Evolutionary conservation across 371 early-diverging fungal genomes (phyloP), one percentile per base, ranked within the genome.

Genomic region (Circinella umbellata): DNA sequence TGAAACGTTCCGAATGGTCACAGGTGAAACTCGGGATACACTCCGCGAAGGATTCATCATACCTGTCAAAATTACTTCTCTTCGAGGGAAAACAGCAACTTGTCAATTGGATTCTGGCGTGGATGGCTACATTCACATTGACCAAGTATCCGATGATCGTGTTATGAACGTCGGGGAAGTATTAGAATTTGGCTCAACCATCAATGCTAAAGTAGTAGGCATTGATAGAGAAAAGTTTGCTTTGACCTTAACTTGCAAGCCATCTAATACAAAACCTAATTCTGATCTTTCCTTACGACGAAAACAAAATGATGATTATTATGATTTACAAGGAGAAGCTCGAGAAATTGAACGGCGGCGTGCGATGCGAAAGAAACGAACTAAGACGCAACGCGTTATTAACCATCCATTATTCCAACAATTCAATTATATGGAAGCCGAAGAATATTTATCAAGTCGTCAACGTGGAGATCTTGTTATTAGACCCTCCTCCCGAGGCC

Each of bases 401-500:
- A 85, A 86, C 17, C 97, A 98, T 75, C 96, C 98, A 3, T 80
- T 92, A 68, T 99, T 95, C 88, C 88, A 90, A 73, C 88, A 84
- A 47, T 77, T 94, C 60, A 90, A 87, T 48, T 87, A 86, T 71
- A 73, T 84, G 39, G 88, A 94, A 70, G 97, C 98, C 4, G 90
- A 92, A 72, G 83, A 88, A 53, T 92, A 89, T 64, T 80, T 98
- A 59, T 77, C 86, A 9, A 74, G 76, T 17, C 84, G 91, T 27
- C 86, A 83, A 17, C 83, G 88, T 27, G 99, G 99, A 39, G 92
- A 92, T 38, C 78, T 91, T n/a, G 93, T 99, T 14, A 92, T 99
- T 64, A 91, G 98, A 20, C 98, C 98, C 1, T 97, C 97, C 15
- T 93, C 94, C 5, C 88, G 90, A 13, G 97, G 97, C 13, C 79